phyloP scores from a whole-genome alignment of 768 basidiomycete species.

The Mycena vitilis region DNA sequence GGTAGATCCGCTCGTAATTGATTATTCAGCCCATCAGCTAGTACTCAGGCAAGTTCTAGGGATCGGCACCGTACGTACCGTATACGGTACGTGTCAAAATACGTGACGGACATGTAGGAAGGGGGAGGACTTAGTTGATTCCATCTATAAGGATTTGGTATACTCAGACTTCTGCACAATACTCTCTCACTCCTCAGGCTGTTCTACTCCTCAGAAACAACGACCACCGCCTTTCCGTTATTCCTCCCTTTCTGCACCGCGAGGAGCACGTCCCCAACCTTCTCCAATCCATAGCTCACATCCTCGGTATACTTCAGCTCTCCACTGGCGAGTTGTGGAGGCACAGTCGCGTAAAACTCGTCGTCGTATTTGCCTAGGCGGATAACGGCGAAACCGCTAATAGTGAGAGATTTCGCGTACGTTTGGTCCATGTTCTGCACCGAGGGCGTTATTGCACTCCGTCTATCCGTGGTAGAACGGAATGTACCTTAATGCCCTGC shows the following conservation, averaged over 20 bases:
- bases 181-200: too few relatives aligned
- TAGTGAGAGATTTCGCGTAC: neutral
- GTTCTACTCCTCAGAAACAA: neutral
- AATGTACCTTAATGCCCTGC: constrained; percentile 1
- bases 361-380: neutral
- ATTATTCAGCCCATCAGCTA: too few relatives aligned
- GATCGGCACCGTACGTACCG: too few relatives aligned
- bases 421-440: neutral
- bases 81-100: too few relatives aligned
- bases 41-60: too few relatives aligned
- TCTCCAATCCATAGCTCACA: neutral
- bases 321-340: neutral
- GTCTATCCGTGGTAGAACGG: too few relatives aligned
- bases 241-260: constrained; percentile 1
- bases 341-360: neutral
- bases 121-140: too few relatives aligned
- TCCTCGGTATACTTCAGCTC: neutral
- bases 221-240: neutral
- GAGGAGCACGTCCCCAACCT: neutral
- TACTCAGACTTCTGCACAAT: too few relatives aligned
- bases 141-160: too few relatives aligned
- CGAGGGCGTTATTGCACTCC: too few relatives aligned
- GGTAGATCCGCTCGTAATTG: too few relatives aligned
- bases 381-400: neutral
- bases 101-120: too few relatives aligned